Percentiles rank a stretch among this genome's conserved stretches.
Conservation (phyloP, 2,329 filamentous ascomycete species). For the Alternaria ethzedia region DNA sequence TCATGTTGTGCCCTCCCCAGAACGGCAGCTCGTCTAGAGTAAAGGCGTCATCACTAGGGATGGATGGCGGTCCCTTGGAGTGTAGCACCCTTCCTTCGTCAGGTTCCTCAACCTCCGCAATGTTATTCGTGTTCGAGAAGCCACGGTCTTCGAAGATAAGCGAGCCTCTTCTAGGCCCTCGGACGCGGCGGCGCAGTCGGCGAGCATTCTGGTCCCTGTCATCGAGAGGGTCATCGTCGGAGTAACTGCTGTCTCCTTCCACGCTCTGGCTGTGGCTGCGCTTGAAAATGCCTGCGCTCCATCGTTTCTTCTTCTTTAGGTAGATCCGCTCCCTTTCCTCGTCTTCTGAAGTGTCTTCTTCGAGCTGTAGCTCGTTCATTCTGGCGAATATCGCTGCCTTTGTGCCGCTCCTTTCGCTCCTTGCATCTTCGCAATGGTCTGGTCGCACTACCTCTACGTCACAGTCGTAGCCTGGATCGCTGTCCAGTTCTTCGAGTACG, state of each 20-base stretch:
- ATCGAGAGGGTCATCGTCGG: conserved; percentile 50
- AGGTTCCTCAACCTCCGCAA: conserved; percentile 48
- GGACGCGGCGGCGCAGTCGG: conserved; percentile 51
- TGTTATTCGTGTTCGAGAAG: conserved; percentile 44
- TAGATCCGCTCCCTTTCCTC: conserved; percentile 36
- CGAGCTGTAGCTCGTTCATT: conserved; percentile 46
- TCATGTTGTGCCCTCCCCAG: conserved; percentile 38
- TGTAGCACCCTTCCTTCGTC: conserved; percentile 40
- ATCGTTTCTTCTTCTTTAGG: conserved; percentile 49
- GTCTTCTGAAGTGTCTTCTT: conserved; percentile 42
- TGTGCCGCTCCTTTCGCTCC: conserved; percentile 40
- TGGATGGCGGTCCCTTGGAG: conserved; percentile 44
- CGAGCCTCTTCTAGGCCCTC: conserved; percentile 43
- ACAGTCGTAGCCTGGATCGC: conserved; percentile 47
- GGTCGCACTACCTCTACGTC: conserved; percentile 54
- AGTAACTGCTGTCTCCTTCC: conserved; percentile 52
- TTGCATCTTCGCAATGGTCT: conserved; percentile 53
- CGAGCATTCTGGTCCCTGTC: conserved; percentile 49
- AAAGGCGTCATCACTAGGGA: conserved; percentile 48
- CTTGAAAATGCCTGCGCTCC: conserved; percentile 53
- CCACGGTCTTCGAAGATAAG: conserved; percentile 50
- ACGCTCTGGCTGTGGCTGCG: conserved; percentile 55
- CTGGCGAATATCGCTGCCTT: conserved; percentile 42
- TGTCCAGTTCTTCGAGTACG: conserved; percentile 53
- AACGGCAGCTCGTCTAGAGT: conserved; percentile 49